phyloP scores from a whole-genome alignment of 2,329 filamentous ascomycete genomes.

The Xylaria multiplex region DNA sequence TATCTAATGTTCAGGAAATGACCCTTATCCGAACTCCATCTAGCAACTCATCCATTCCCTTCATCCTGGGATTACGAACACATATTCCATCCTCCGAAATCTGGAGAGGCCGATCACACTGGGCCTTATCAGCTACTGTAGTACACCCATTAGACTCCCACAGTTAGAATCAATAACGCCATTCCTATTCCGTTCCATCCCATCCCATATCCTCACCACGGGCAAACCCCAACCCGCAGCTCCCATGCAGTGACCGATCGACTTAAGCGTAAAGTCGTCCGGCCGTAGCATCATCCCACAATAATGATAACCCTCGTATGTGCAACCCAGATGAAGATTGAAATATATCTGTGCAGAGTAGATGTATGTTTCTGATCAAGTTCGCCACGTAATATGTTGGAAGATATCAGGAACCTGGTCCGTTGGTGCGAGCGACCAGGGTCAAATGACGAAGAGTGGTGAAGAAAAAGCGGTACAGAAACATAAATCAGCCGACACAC shows the following conservation, averaged over 20 bases:
- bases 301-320: background rate
- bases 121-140: background rate
- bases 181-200: background rate
- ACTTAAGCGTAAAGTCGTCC: background rate
- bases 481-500: background rate
- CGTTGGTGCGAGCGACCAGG: background rate
- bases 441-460: background rate
- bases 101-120: background rate
- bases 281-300: background rate
- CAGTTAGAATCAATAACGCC: background rate
- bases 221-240: background rate
- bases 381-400: slow-evolving; percentile 9
- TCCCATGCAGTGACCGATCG: background rate
- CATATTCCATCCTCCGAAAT: background rate
- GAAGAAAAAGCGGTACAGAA: background rate
- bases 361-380: slow-evolving; percentile 4
- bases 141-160: background rate
- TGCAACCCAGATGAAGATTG: slow-evolving; percentile 1
- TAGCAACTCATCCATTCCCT: background rate
- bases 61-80: background rate
- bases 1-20: background rate
- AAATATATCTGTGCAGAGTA: slow-evolving; percentile 4
- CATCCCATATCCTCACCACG: background rate
- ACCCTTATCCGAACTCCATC: background rate
- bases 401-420: background rate